These are phyloP conservation scores for Bipolaris bicolor DNA, from an alignment of 2,329 filamentous ascomycete species.

Conservation along the genomic window DNA sequence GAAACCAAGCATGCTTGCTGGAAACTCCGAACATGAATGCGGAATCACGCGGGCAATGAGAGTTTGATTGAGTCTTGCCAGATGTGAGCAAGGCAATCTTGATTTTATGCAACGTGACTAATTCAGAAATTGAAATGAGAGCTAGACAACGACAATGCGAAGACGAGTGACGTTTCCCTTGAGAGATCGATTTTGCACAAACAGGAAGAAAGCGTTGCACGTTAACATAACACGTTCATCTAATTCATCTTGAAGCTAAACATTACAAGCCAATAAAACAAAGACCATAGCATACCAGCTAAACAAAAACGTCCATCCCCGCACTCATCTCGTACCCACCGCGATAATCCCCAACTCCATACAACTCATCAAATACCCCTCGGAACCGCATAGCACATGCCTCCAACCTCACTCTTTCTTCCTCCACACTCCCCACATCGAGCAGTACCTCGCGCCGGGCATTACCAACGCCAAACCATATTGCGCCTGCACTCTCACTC, in stretches of 20 bases:
- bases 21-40: background rate
- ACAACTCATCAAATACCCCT: background rate
- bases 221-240: background rate
- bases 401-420: constrained; percentile 34
- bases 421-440: constrained; percentile 39
- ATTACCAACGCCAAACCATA: constrained; percentile 57
- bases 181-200: no score
- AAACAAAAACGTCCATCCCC: background rate
- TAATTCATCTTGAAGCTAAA: background rate
- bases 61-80: no score
- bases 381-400: constrained; percentile 28
- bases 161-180: background rate
- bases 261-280: background rate
- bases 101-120: no score
- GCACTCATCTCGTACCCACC: background rate
- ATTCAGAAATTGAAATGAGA: no score
- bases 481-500: constrained; percentile 43
- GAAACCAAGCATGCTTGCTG: background rate
- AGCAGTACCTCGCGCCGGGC: constrained; percentile 54
- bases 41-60: no score
- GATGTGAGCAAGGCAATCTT: no score
- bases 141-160: background rate
- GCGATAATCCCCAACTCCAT: background rate
- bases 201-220: background rate
- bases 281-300: background rate